A percentile compares a stretch with the other conserved stretches of the same genome.
Evolutionary conservation across 208 protist genomes (phyloP).

Genomic region (Acanthamoeba culbertsoni): DNA sequence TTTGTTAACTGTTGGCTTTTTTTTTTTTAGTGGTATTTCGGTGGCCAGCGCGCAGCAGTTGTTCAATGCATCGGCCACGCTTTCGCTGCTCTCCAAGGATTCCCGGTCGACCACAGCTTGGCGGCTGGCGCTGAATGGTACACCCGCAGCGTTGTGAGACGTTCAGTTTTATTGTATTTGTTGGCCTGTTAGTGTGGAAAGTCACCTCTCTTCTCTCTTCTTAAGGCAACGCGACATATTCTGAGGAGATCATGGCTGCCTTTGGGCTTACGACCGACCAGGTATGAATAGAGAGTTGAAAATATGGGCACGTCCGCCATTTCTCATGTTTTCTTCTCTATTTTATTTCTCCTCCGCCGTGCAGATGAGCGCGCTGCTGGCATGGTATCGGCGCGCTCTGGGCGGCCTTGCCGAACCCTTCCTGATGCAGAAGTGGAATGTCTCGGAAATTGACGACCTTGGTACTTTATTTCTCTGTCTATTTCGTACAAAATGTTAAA

Average conservation of each 20-base stretch:
- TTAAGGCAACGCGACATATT: neutral
- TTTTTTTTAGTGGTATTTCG: neutral
- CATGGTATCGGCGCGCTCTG: neutral
- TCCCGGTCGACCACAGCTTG: neutral
- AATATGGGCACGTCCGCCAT: neutral
- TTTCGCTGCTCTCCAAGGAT: neutral
- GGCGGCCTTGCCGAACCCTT: neutral
- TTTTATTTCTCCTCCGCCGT: neutral
- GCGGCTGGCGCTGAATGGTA: slow-evolving; percentile 16
- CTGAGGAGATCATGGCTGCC: neutral
- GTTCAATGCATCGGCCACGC: neutral
- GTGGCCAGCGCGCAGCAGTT: neutral
- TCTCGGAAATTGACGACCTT: neutral
- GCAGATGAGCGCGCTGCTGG: neutral
- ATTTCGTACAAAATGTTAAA: neutral
- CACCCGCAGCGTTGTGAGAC: neutral
- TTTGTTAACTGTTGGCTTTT: neutral
- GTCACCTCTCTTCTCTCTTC: neutral
- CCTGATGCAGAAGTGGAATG: neutral
- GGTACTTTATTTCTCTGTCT: neutral
- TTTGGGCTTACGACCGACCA: neutral
- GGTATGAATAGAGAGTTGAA: neutral
- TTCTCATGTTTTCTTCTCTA: neutral
- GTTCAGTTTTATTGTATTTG: neutral
- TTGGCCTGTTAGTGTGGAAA: neutral